These are phyloP conservation scores for Globisporangium iwayamae DNA, from an alignment of 352 stramenopile genomes.

Conservation along the genomic window DNA sequence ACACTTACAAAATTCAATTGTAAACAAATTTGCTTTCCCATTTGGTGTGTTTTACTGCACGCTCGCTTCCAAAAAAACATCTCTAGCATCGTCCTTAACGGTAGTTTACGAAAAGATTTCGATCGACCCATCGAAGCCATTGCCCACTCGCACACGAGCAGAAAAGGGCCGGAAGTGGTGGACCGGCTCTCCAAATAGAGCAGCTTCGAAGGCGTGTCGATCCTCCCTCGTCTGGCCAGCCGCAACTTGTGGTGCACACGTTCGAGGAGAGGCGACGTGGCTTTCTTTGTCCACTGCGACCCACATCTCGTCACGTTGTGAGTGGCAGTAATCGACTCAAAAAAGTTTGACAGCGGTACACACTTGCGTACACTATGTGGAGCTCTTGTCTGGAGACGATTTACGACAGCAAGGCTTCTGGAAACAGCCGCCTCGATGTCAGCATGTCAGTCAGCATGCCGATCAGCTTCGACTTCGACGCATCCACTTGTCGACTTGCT, in stretches of 20 bases:
- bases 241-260: not conserved
- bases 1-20: not conserved
- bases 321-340: not conserved
- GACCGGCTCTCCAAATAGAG: not conserved
- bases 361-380: slow-evolving; percentile 9
- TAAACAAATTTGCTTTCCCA: too few relatives aligned
- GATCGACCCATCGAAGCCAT: slow-evolving; percentile 11
- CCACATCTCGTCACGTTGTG: slow-evolving; percentile 3
- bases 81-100: too few relatives aligned
- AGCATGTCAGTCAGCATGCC: too few relatives aligned
- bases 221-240: too few relatives aligned
- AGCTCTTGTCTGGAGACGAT: not conserved
- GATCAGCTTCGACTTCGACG: too few relatives aligned
- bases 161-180: not conserved
- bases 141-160: not conserved
- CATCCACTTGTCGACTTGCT: too few relatives aligned
- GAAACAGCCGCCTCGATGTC: not conserved
- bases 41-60: too few relatives aligned
- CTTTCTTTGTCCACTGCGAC: not conserved
- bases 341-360: not conserved
- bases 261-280: slow-evolving; percentile 5
- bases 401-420: slow-evolving; percentile 3
- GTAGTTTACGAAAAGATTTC: not conserved
- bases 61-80: too few relatives aligned
- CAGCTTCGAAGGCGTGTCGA: not conserved